Conservation (phyloP, 2,329 filamentous ascomycete genomes). For the Verticillium isaacii region DNA sequence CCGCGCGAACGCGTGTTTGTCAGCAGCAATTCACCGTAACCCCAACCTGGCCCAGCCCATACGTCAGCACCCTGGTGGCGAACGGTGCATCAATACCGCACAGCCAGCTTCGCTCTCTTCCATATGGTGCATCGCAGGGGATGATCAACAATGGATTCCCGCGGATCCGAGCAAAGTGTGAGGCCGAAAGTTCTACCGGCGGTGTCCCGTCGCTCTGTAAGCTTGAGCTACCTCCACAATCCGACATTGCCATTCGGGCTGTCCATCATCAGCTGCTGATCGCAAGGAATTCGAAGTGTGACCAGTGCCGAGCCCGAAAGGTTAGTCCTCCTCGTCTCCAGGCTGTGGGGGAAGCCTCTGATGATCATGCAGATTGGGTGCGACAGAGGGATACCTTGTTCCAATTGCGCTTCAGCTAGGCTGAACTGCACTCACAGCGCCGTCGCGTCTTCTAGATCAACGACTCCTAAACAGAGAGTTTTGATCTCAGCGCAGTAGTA, state of each 20-base stretch:
- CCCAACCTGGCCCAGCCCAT: no score
- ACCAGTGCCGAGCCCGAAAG: constrained; percentile 24
- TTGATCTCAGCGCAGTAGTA: constrained; percentile 31
- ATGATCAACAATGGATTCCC: constrained; percentile 8
- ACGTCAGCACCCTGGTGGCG: no score
- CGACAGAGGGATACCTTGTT: constrained; percentile 24
- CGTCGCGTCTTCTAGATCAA: constrained; percentile 16
- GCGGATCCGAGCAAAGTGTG: constrained; percentile 6
- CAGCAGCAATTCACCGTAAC: not conserved
- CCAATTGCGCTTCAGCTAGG: constrained; percentile 26
- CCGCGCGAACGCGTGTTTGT: constrained; percentile 14
- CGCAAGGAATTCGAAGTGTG: constrained; percentile 16
- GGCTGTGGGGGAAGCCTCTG: not conserved
- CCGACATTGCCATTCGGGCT: not conserved
- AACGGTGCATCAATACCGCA: not conserved
- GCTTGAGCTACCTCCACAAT: not conserved
- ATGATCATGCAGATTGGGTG: constrained; percentile 19
- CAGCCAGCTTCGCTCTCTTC: not conserved
- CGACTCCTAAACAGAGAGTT: constrained; percentile 24
- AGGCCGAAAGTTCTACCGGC: constrained; percentile 6
- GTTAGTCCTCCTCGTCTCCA: constrained; percentile 5
- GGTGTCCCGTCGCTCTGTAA: constrained; percentile 20
- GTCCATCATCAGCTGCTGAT: not conserved
- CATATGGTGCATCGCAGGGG: no score
- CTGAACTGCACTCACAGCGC: constrained; percentile 26